Evolutionary conservation across 2,329 filamentous ascomycete genomes (phyloP).

Genomic region (Colletotrichum tamarilloi): DNA sequence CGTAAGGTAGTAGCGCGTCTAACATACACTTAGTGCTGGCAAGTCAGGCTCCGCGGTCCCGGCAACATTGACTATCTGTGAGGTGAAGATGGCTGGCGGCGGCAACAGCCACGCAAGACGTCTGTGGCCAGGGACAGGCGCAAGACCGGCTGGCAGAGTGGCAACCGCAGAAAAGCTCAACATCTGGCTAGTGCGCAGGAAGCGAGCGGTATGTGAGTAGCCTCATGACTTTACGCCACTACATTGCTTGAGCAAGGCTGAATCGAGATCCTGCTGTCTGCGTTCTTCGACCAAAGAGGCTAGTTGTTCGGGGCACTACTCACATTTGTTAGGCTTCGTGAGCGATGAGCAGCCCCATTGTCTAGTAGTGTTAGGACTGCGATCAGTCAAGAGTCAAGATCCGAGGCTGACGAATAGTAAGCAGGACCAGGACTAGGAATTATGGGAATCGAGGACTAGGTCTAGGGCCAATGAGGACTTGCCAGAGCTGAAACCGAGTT

Average conservation of each 20-base stretch:
- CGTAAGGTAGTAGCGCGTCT: neutral
- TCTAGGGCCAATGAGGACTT: neutral
- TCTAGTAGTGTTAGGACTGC: neutral
- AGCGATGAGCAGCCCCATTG: neutral
- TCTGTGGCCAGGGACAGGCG: neutral
- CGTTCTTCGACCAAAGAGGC: neutral
- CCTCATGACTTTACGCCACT: neutral
- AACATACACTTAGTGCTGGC: neutral
- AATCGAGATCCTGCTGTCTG: conserved; percentile 12
- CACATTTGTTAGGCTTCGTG: neutral
- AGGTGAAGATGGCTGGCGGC: neutral
- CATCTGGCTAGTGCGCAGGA: neutral
- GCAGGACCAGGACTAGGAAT: neutral
- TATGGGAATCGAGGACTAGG: neutral
- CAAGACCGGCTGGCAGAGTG: neutral
- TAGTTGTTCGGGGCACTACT: too few species aligned
- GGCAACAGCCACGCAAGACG: neutral
- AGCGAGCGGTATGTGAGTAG: neutral
- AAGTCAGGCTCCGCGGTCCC: neutral
- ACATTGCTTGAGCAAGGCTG: conserved; percentile 11
- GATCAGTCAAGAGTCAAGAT: conserved; percentile 3
- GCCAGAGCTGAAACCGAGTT: neutral
- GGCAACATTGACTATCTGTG: neutral
- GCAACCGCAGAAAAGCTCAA: neutral
- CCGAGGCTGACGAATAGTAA: neutral